Evolutionary conservation across 2,329 filamentous ascomycete genomes (phyloP), one percentile per base, ranked within the genome.

Genomic region (Arthrobotrys iridis): DNA sequence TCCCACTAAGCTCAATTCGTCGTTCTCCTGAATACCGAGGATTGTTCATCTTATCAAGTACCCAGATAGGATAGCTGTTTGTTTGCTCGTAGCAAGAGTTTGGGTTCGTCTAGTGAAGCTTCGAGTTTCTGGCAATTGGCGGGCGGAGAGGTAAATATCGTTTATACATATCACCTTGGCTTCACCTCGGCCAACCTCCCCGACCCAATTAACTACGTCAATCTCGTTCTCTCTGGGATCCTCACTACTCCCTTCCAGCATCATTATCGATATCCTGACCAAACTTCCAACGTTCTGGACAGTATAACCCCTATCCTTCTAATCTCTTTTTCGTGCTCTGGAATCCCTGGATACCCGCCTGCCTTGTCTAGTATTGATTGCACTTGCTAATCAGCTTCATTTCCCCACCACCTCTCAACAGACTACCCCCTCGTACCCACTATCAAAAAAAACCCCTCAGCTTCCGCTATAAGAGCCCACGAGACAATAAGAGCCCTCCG

Each of bases 81-180:
- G n/a, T n/a, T n/a, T n/a, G n/a, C n/a, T n/a, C n/a, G n/a, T n/a
- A n/a, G n/a, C n/a, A n/a, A n/a, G n/a, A n/a, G n/a, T 5, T 20
- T 52, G n/a, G 46, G 5, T n/a, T 48, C n/a, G n/a, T n/a, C n/a
- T 40, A 2, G 46, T 37, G 28, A 20, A 18, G 28, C 28, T 22
- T 37, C 50, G 28, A 55, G 50, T 55, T 55, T 55, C 15, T 37
- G 28, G 13, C 15, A 33, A n/a, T n/a, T n/a, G n/a, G n/a, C n/a
- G n/a, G 22, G 28, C 18, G 2, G 28, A 13, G n/a, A 7, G 18
- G 18, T 37, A 52, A 55, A 35, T 11, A 55, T 10, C 30, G 20
- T 37, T 55, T 55, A 55, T 55, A n/a, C n/a, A n/a, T n/a, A 55
- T 62, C 57, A 35, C 26, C 40, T 7, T 43, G 10, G 30, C 26